phyloP scores from a whole-genome alignment of 2,329 filamentous ascomycete species.

The Hypoxylon sp. region DNA sequence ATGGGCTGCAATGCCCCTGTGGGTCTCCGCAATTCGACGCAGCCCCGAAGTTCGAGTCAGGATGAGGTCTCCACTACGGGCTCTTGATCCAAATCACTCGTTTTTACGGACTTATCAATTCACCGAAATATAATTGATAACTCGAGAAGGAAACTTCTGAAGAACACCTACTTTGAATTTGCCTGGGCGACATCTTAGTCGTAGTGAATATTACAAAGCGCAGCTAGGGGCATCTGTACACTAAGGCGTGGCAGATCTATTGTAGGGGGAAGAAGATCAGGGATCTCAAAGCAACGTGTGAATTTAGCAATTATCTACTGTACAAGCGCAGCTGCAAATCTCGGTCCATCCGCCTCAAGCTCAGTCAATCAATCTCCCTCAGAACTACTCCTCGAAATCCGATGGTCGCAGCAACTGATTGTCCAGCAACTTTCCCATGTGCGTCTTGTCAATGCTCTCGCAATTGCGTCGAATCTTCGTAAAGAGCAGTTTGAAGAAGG shows the following conservation, averaged over 20 bases:
- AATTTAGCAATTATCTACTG: background rate
- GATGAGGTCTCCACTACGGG: too few species aligned
- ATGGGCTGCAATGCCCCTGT: too few species aligned
- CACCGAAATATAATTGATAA: too few species aligned
- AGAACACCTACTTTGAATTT: background rate
- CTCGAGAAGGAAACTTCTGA: too few species aligned
- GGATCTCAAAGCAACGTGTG: background rate
- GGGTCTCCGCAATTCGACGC: too few species aligned
- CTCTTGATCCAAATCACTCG: background rate
- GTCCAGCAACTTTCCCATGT: conserved; percentile 56
- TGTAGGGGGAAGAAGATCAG: background rate
- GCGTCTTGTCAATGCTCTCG: conserved; percentile 56
- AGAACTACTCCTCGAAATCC: conserved; percentile 31
- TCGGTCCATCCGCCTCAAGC: background rate
- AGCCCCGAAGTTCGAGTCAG: too few species aligned
- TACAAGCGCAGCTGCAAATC: background rate
- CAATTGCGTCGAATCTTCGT: conserved; percentile 55
- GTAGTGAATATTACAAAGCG: background rate
- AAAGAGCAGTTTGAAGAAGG: conserved; percentile 55
- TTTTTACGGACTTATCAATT: background rate
- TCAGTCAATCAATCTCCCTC: background rate
- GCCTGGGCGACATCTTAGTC: background rate
- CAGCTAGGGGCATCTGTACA: background rate
- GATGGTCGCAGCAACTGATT: conserved; percentile 44
- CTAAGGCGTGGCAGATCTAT: background rate